Conservation (phyloP, 208 protist genomes). For the Crithidia sp. region DNA sequence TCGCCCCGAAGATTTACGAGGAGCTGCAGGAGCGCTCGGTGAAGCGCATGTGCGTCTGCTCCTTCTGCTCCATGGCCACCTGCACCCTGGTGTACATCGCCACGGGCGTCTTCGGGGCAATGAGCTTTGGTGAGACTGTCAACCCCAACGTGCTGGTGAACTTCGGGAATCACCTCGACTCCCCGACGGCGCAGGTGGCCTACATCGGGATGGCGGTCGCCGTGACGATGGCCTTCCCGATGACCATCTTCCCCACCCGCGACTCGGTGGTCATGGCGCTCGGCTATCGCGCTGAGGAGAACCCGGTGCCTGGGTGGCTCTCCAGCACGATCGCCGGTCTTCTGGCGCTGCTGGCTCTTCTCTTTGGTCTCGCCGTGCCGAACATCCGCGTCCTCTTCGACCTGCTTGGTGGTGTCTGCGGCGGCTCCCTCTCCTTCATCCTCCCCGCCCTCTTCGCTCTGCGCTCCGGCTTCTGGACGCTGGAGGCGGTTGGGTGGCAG, state of each 20-base stretch:
- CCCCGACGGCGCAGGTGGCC: slow-evolving; percentile 55
- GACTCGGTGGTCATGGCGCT: slow-evolving; percentile 70
- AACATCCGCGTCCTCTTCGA: slow-evolving; percentile 81
- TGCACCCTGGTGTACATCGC: slow-evolving; percentile 74
- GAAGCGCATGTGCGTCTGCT: slow-evolving; percentile 55
- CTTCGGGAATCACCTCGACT: slow-evolving; percentile 53
- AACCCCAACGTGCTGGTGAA: slow-evolving; percentile 80
- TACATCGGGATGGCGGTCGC: slow-evolving; percentile 74
- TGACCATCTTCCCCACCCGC: slow-evolving; percentile 82
- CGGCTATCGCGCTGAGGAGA: slow-evolving; percentile 57
- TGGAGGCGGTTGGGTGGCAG: slow-evolving; percentile 35
- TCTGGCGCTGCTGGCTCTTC: slow-evolving; percentile 65
- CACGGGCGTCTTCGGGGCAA: slow-evolving; percentile 68
- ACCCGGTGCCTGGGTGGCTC: slow-evolving; percentile 34
- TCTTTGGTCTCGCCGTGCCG: slow-evolving; percentile 71
- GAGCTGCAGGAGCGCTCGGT: slow-evolving; percentile 71
- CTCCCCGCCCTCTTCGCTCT: slow-evolving; percentile 77
- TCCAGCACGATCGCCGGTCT: slow-evolving; percentile 48
- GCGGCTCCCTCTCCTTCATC: slow-evolving; percentile 74
- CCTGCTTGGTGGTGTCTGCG: slow-evolving; percentile 77
- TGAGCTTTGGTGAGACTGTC: slow-evolving; percentile 65
- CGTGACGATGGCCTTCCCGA: slow-evolving; percentile 85
- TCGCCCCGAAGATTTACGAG: slow-evolving; percentile 73
- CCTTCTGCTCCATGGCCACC: slow-evolving; percentile 58
- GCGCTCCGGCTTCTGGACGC: slow-evolving; percentile 52